Evolutionary conservation across 208 protist species (phyloP), one percentile per base, ranked within the genome.

Genomic region (Porcisia hertigi): DNA sequence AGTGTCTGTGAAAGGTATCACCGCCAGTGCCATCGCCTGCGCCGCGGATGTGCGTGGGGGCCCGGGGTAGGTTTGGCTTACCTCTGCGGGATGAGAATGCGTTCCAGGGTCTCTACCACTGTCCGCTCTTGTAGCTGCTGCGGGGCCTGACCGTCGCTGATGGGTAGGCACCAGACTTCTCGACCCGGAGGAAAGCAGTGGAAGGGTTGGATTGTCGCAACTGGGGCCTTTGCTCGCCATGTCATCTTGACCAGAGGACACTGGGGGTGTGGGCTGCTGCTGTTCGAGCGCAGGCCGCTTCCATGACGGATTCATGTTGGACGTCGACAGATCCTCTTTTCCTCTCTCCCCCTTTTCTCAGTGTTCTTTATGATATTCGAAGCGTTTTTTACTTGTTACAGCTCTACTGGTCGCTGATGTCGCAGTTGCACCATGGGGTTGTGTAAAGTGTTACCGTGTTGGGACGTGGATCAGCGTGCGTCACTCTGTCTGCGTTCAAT

Each of bases 1-100:
- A 12, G 53, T 75, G 70, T 62, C 53, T 1, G 53, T 59, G 66
- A 81, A 81, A 41, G 77, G 77, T 62, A 81, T 70, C 55, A 81
- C 77, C 5, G 71, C 71, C 14, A 81, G 71, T 70, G 69, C 77
- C 71, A 75, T 75, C 25, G 69, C 41, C 25, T 34, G 63, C 41
- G 57, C 8, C 7, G 63, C 64, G 11, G 63, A 2, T 23, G 77
- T 53, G 3, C n/a, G 57, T 8, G 20, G 16, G 34, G 69, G 36
- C 18, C 60, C 55, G n/a, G 69, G 34, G 49, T 43, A 67, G 36
- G 36, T 25, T n/a, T 57, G 41, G 11, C 11, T 36, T 18, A 57
- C 69, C 18, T 23, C 49, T 23, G 25, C n/a, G 52, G 57, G 59
- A 20, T n/a, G 25, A 73, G 14, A 9, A 25, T 60, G 18, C 18